Percentiles rank a stretch among this genome's conserved stretches.
These are phyloP conservation scores for Rhodotorula sp. DNA, from an alignment of 1,284 basidiomycete genomes.

Conservation along the genomic window DNA sequence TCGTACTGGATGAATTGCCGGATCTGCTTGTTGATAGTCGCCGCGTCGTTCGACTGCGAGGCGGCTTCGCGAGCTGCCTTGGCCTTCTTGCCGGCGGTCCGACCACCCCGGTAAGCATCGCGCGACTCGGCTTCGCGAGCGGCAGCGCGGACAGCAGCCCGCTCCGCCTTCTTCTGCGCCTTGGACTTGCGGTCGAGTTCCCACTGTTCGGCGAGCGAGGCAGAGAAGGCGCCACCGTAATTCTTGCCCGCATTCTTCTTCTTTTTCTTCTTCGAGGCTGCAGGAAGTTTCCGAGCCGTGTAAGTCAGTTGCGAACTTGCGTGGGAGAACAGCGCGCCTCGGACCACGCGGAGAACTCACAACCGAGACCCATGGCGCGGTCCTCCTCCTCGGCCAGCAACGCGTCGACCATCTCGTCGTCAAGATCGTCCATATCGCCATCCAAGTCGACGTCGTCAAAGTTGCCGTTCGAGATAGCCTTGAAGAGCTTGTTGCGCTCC, in stretches of 20 bases:
- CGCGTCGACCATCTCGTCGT: slow-evolving; percentile 20
- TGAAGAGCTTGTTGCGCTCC: slow-evolving; percentile 40
- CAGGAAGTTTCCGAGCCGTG: not conserved
- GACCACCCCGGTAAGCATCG: slow-evolving; percentile 1
- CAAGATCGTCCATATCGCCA: slow-evolving; percentile 21
- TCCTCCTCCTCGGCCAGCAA: slow-evolving; percentile 30
- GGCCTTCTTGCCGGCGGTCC: slow-evolving; percentile 28
- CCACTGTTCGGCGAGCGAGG: slow-evolving; percentile 70
- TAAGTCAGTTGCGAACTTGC: too few relatives aligned
- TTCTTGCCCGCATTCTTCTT: slow-evolving; percentile 23
- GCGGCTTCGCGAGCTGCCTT: slow-evolving; percentile 42
- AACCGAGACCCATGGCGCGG: slow-evolving; percentile 9
- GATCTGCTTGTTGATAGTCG: slow-evolving; percentile 63
- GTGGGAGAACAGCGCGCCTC: not conserved
- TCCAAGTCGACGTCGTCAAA: slow-evolving; percentile 31
- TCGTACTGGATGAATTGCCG: slow-evolving; percentile 64
- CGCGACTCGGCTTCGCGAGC: slow-evolving; percentile 14
- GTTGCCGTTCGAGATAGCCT: slow-evolving; percentile 31
- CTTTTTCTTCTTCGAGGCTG: slow-evolving; percentile 32
- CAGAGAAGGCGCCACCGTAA: slow-evolving; percentile 30
- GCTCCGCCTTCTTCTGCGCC: slow-evolving; percentile 68
- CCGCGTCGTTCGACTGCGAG: slow-evolving; percentile 55
- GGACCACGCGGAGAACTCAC: not conserved
- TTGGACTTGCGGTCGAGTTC: slow-evolving; percentile 76
- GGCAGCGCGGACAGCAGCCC: slow-evolving; percentile 51